Base-by-base conservation (phyloP, 371 early-diverging fungal genomes). In the Syncephalastrum monosporum region DNA sequence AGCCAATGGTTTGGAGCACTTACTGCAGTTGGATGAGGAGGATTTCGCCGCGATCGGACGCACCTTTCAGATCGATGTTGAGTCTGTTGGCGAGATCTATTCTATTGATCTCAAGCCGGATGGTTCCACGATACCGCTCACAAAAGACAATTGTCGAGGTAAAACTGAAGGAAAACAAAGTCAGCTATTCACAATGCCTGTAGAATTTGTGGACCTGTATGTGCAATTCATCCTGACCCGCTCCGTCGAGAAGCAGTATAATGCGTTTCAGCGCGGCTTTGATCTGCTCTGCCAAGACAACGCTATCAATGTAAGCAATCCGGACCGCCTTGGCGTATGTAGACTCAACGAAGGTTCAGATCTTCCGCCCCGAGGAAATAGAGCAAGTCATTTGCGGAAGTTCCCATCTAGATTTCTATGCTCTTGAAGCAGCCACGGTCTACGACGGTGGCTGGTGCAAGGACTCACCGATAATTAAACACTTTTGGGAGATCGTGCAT, bases 401-500 rank as follows among this genome's bases (percentile, higher is more conserved):
- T 23, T 88, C 90, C 3, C 90, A 92, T 57, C 64, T 98, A 38
- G 94, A 99, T 60, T 86, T 98, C 62, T 72, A 86, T 42, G 92
- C 89, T 19, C 68, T 98, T 17, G 93, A 93, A 61, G 69, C 79
- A 25, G 86, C 89, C 10, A 90, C 96, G 4, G 86, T 91, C 33
- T 95, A 95, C 64, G 96, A 95, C 61, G 96, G 95, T 33, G 92
- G 92, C 4, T 92, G 85, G 75, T 74, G 80, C 15, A 74, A 75
- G 47, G 76, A 83, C 10, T 81, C 91, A 0, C 72, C 69, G 44
- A 85, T 91, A 24, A 87, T 91, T 41, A 72, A 72, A 55, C 67
- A 84, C 67, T 99, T 99, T 73, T 99, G 99, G 99, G 82, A 86
- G 44, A 91, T 96, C 55, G 94, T 97, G 16, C 90, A 92, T 61